These are phyloP conservation scores for Jacaranda copaia DNA, from an alignment of 257 asterid species.

Conservation along the genomic window DNA sequence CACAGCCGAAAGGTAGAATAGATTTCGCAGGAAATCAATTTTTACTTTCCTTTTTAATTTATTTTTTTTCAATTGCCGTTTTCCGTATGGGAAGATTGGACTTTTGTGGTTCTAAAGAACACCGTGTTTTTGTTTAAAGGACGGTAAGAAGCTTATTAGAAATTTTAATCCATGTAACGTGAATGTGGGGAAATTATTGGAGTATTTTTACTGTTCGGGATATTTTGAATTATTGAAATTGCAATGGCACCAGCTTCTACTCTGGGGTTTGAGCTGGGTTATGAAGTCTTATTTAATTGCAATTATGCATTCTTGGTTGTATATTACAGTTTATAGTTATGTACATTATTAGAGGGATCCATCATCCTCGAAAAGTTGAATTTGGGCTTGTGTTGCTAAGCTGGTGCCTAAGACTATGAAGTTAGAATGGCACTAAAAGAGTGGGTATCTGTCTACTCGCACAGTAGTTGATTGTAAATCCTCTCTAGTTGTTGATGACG, in stretches of 20 bases:
- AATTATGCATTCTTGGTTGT: constrained; percentile 8
- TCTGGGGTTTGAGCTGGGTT: constrained; percentile 2
- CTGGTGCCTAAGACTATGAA: background rate
- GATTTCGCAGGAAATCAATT: background rate
- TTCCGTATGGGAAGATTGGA: constrained; percentile 3
- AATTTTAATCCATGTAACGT: background rate
- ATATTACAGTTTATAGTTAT: background rate
- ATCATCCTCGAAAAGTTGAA: background rate
- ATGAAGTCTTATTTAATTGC: constrained; percentile 14
- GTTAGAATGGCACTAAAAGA: background rate
- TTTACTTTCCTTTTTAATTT: background rate
- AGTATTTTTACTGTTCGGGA: constrained; percentile 6
- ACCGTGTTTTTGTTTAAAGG: background rate
- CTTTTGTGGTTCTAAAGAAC: constrained; percentile 1
- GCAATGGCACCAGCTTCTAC: background rate
- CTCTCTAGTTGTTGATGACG: background rate
- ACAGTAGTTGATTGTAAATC: background rate
- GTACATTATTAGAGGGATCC: constrained; percentile 9
- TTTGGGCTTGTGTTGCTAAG: background rate
- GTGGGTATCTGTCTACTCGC: background rate
- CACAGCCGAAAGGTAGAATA: constrained; percentile 73
- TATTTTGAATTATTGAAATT: background rate
- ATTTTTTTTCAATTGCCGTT: background rate
- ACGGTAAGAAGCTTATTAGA: background rate
- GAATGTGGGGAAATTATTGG: constrained; percentile 17